These are phyloP conservation scores for Annulohypoxylon truncatum DNA, from an alignment of 2,329 filamentous ascomycete genomes.

Conservation along the genomic window DNA sequence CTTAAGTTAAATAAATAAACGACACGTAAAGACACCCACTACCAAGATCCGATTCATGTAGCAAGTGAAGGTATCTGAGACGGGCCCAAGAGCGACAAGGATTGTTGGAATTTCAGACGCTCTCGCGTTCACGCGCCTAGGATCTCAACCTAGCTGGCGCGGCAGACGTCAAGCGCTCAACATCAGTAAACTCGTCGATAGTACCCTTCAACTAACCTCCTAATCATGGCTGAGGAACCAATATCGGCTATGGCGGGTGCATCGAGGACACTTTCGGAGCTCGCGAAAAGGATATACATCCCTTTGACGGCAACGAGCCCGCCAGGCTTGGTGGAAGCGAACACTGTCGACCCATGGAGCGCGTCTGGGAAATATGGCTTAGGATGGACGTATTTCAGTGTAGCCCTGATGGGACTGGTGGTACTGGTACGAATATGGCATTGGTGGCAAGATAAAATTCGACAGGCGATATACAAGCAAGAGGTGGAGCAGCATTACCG, in stretches of 20 bases:
- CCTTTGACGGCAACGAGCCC: slow-evolving; percentile 70
- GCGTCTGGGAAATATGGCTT: slow-evolving; percentile 86
- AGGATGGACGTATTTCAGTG: slow-evolving; percentile 88
- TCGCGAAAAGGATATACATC: slow-evolving; percentile 69
- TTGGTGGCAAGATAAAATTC: slow-evolving; percentile 92
- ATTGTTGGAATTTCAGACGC: not conserved
- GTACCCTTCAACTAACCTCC: slow-evolving; percentile 16
- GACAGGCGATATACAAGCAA: slow-evolving; percentile 89
- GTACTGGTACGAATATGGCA: slow-evolving; percentile 82
- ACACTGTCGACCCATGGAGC: slow-evolving; percentile 80
- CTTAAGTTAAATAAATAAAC: too few relatives aligned
- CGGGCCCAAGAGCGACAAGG: slow-evolving; percentile 9
- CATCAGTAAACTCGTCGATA: slow-evolving; percentile 14
- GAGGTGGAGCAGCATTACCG: slow-evolving; percentile 75
- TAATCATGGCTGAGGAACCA: slow-evolving; percentile 58
- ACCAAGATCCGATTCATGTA: slow-evolving; percentile 22
- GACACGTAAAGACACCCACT: slow-evolving; percentile 10
- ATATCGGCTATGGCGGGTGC: slow-evolving; percentile 52
- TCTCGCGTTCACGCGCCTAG: slow-evolving; percentile 10
- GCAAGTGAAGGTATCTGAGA: slow-evolving; percentile 8
- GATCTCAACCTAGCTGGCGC: not conserved
- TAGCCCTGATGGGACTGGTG: slow-evolving; percentile 76
- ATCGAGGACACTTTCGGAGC: slow-evolving; percentile 51
- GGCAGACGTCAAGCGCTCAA: slow-evolving; percentile 7
- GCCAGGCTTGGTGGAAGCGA: slow-evolving; percentile 70